Evolutionary conservation across 2,329 filamentous ascomycete species (phyloP).

Genomic region (Samsoniella hepiali): DNA sequence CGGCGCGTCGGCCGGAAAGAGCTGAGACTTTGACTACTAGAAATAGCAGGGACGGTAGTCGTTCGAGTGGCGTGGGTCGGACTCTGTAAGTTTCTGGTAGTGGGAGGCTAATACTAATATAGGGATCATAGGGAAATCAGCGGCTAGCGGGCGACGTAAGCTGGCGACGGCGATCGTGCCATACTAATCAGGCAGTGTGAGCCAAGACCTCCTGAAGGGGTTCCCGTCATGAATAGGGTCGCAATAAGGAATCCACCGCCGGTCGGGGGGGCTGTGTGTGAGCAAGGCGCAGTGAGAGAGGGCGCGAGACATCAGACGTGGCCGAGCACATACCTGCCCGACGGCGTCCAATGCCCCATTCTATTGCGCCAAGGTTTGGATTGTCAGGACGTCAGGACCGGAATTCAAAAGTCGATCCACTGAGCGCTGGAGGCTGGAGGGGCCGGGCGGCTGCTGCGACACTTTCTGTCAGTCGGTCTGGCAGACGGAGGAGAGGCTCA

Average conservation of each 20-base stretch:
- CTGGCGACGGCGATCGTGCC: constrained; percentile 2
- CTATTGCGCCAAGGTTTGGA: not conserved
- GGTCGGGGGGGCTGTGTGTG: constrained; percentile 5
- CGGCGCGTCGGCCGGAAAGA: not conserved
- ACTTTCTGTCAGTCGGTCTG: not conserved
- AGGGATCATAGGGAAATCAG: not conserved
- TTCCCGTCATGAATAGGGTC: not conserved
- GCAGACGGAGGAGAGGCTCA: not conserved
- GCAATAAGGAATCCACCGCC: constrained; percentile 1
- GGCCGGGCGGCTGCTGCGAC: not conserved
- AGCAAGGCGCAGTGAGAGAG: constrained; percentile 9
- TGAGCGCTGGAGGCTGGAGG: not conserved
- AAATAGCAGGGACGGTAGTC: not conserved
- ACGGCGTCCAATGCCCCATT: not conserved
- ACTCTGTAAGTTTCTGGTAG: not conserved
- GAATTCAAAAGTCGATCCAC: not conserved
- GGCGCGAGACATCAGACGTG: constrained; percentile 2
- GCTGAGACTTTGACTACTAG: not conserved
- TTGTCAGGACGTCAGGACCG: not conserved
- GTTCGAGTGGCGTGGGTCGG: constrained; percentile 2
- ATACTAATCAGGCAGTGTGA: not conserved
- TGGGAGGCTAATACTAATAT: constrained; percentile 3
- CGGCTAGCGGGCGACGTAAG: constrained; percentile 13
- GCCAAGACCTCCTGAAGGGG: constrained; percentile 11
- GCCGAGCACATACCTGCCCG: not conserved